These are phyloP conservation scores for Globisporangium splendens DNA, from an alignment of 352 stramenopile species.

Conservation along the genomic window DNA sequence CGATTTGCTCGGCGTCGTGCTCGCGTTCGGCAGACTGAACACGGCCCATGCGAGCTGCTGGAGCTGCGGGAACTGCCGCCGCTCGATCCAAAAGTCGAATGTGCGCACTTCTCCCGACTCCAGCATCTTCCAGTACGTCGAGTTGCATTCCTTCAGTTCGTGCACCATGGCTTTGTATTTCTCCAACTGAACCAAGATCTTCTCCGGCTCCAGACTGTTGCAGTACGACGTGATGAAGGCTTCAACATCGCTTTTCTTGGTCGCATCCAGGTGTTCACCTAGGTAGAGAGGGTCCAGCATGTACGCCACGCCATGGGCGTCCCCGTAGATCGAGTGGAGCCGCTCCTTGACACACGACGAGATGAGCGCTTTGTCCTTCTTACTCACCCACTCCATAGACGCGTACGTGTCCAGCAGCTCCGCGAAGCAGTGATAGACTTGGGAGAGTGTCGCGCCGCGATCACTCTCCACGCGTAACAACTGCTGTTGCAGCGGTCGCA, in stretches of 20 bases:
- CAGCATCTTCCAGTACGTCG: slow-evolving; percentile 52
- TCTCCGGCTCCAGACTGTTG: slow-evolving; percentile 21
- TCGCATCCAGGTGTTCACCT: slow-evolving; percentile 40
- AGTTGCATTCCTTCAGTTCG: slow-evolving; percentile 52
- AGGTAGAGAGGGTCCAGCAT: slow-evolving; percentile 56
- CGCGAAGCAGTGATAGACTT: slow-evolving; percentile 47
- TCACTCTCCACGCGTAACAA: slow-evolving; percentile 43
- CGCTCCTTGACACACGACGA: slow-evolving; percentile 59
- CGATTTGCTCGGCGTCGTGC: slow-evolving; percentile 25
- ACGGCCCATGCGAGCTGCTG: slow-evolving; percentile 55
- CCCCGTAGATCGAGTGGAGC: slow-evolving; percentile 59
- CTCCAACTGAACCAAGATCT: slow-evolving; percentile 46
- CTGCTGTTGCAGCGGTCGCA: slow-evolving; percentile 55
- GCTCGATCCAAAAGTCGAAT: slow-evolving; percentile 61
- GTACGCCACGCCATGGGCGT: slow-evolving; percentile 58
- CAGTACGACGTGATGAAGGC: slow-evolving; percentile 49
- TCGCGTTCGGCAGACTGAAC: slow-evolving; percentile 52
- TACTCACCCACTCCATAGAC: slow-evolving; percentile 58
- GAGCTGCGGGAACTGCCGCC: slow-evolving; percentile 50
- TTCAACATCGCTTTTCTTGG: slow-evolving; percentile 41
- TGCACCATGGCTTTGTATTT: slow-evolving; percentile 46
- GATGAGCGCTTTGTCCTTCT: slow-evolving; percentile 75
- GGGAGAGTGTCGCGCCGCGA: slow-evolving; percentile 34
- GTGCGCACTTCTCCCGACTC: slow-evolving; percentile 37
- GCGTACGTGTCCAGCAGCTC: slow-evolving; percentile 44